Base-by-base conservation (phyloP, 257 asterid species). In the Paraleonurus japonicus region DNA sequence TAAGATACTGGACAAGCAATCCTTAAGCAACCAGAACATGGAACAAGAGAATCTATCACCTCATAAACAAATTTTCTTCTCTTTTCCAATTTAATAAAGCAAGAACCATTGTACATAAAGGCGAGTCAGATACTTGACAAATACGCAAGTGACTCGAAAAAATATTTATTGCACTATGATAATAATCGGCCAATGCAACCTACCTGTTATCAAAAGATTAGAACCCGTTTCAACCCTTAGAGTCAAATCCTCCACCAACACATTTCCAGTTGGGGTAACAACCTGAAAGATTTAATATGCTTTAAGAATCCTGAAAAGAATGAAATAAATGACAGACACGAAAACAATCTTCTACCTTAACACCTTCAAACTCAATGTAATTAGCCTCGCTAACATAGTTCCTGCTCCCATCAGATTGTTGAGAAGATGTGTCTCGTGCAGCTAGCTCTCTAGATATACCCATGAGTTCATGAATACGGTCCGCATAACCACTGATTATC, bases 181-280 rank as follows among this genome's bases (percentile, higher is more conserved):
- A 27, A 53, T 19, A 63, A 76, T 55, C 41, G 17, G 59, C 61
- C 64, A 69, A 53, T 19, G 67, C 54, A 58, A 62, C 47, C 71
- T 75, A 95, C 99, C 99, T 67, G 99, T 95, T 73, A 95, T 95
- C 87, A 95, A 86, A 71, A 95, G 99, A 86, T 95, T 95, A 26
- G 99, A 92, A 69, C 99, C 99, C n/a, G 96, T 69, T 86, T 92
- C 98, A 79, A 95, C 97, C 83, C 82, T 87, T 32, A 95, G 83
- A 62, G 89, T 78, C 85, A 95, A 81, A 80, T 86, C 93, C 82
- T 95, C 89, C 57, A 95, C 99, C 84, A 95, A 81, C 64, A 95
- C 97, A 83, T 95, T 95, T 69, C 89, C 94, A 73, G 97, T 89
- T 35, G 99, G 99, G 35, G 99, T 95, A 79, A 95, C 99, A 76